These are phyloP conservation scores for Polytrichum formosum DNA, from an alignment of 225 moss, liverwort and hornwort genomes.

Conservation along the genomic window DNA sequence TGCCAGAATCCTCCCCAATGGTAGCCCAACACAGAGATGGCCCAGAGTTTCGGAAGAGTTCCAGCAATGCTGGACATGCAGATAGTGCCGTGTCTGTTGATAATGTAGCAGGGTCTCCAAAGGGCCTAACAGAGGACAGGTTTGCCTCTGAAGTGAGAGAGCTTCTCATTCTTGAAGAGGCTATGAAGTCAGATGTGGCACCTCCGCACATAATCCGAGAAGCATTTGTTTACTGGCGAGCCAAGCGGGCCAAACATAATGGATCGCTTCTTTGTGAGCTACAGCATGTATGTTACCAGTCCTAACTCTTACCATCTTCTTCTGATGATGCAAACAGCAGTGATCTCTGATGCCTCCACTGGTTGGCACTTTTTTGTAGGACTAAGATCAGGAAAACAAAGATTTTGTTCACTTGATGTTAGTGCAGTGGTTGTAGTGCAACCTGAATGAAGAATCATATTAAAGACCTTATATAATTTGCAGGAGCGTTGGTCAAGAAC, in stretches of 20 bases:
- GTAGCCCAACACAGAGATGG: constrained; percentile 13
- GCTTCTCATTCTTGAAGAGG: constrained; percentile 41
- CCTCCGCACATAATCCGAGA: constrained; percentile 50
- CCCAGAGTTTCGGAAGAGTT: constrained; percentile 17
- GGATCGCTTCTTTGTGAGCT: constrained; percentile 56
- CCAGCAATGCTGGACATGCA: too few relatives aligned
- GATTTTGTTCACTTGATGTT: neutral
- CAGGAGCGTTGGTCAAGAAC: constrained; percentile 60
- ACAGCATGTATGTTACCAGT: constrained; percentile 47
- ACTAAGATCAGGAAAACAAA: too few relatives aligned
- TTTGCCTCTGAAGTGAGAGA: constrained; percentile 36
- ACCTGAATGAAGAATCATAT: neutral
- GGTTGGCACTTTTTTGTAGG: too few relatives aligned
- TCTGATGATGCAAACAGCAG: too few relatives aligned
- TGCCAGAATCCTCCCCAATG: constrained; percentile 15
- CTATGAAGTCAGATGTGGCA: constrained; percentile 53
- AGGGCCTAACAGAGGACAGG: constrained; percentile 22
- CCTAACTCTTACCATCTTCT: too few relatives aligned
- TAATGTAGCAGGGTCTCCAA: constrained; percentile 17
- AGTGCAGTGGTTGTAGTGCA: neutral
- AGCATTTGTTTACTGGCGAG: constrained; percentile 71
- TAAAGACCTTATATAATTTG: constrained; percentile 15
- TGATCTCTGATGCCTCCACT: too few relatives aligned
- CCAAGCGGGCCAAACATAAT: constrained; percentile 46
- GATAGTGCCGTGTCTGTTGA: constrained; percentile 12